Base-by-base conservation (phyloP, 306 rosid species). In the Crataegus laevigata region DNA sequence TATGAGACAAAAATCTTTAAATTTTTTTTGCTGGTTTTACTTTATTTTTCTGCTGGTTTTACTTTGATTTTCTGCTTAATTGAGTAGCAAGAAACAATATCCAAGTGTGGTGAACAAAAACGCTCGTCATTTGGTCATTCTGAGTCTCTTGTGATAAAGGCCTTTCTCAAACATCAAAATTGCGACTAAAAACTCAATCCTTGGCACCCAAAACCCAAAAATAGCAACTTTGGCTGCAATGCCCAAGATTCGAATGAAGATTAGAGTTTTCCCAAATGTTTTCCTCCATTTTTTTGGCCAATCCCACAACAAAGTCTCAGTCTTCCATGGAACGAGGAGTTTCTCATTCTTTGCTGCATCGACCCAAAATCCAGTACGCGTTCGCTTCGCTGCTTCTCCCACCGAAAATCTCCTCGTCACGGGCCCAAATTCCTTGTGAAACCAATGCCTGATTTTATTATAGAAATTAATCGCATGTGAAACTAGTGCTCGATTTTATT, bases 361-460 rank as follows among this genome's bases (percentile, higher is more conserved):
- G 38, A 55, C 61, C 3, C 69, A 70, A 4, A 88, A 73, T 30
- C 85, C 72, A 54, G 91, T 94, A 57, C 93, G 97, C 17, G 97
- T 94, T 47, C 96, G 97, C 30, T 94, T 92, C 71, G 99, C 96
- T 55, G 97, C 99, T 67, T 92, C 99, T 66, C 97, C 97, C 1
- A 92, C 96, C 3, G 96, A 97, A 45, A 94, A 94, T 61, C 96
- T 94, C 24, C 97, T 92, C 13, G 97, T 94, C 26, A 34, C 38
- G 9, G 38, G 9, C 38, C 38, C 38, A 34, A 34, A 34, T 34
- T 6, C 38, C 38, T 34, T 34, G 36, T 34, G 8, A 34, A 34
- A 34, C 36, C 36, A 34, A 34, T 6, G 8, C 36, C 8, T 34
- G 8, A 34, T 34, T 34, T 34, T 34, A 34, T 34, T 34, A 34